Percentiles rank a stretch among this genome's conserved stretches.
These are phyloP conservation scores for Melampsora americana DNA, from an alignment of 1,284 basidiomycete genomes.

Conservation along the genomic window DNA sequence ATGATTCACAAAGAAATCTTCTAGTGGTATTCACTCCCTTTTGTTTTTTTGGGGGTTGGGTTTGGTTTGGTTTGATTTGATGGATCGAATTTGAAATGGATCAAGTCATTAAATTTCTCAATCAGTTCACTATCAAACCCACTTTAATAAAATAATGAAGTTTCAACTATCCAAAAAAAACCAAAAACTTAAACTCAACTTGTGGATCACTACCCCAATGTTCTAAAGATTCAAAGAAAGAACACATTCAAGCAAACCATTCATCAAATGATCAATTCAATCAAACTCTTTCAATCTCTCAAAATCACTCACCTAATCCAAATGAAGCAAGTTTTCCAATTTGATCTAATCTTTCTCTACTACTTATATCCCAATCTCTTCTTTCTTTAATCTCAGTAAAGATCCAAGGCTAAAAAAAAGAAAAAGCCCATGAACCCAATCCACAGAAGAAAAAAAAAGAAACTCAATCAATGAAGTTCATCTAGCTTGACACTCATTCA, in stretches of 20 bases:
- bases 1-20: no score
- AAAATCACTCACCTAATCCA: constrained; percentile 3
- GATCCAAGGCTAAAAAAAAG: constrained; percentile 4
- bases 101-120: no score
- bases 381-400: constrained; percentile 93
- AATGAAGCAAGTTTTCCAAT: constrained; percentile 64
- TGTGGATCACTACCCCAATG: constrained; percentile 48
- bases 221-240: constrained; percentile 57
- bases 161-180: no score
- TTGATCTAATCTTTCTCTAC: constrained; percentile 81
- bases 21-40: no score
- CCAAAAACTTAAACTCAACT: background rate
- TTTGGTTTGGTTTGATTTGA: no score
- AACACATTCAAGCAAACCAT: no score
- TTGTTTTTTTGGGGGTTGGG: no score
- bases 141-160: no score
- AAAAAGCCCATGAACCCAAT: background rate
- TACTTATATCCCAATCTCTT: constrained; percentile 89
- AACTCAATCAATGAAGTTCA: background rate
- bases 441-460: background rate
- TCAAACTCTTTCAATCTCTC: background rate
- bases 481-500: background rate
- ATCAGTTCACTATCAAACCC: no score
- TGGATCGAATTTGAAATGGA: no score
- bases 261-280: background rate